Evolutionary conservation across 148 eudicot species (phyloP), one percentile per base, ranked within the genome.

Genomic region (Oxyria digyna): DNA sequence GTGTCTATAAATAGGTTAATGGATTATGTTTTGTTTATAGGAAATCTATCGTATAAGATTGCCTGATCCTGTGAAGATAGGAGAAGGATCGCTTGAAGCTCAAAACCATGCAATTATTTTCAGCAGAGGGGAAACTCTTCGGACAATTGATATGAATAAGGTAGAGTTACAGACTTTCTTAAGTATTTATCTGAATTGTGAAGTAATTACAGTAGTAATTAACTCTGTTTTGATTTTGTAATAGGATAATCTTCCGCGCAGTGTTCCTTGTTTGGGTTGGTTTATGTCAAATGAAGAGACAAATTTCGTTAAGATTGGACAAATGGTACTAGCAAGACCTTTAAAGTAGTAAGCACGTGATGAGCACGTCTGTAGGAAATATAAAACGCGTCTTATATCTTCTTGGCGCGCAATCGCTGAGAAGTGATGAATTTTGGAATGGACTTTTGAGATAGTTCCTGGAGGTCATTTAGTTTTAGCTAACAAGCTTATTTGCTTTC

Each of bases 281-380:
- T 91, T 91, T 69, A 91, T 91, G 97, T 91, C 97, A 42, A 88
- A 85, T 81, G 96, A 91, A 82, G 97, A 91, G 82, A 87, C 89
- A 48, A 88, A 90, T 77, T 91, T 91, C 79, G 97, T 91, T 54
- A 91, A 96, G 14, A 82, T 91, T 67, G 97, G 92, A 67, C 97
- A 91, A 71, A 85, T 96, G 77, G 85, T 91, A 74, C 90, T 91
- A 59, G 97, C 97, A 67, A 85, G 85, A 59, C 97, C 97, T 55
- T 77, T 91, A 68, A 91, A 85, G 97, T 91, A 91, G n/a, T n/a
- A n/a, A n/a, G n/a, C n/a, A n/a, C n/a, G n/a, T n/a, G n/a, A n/a
- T n/a, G n/a, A n/a, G n/a, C n/a, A n/a, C n/a, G n/a, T n/a, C n/a
- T n/a, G n/a, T n/a, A n/a, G n/a, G n/a, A n/a, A n/a, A n/a, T n/a